Base-by-base conservation (phyloP, 192 early-diverging fungal genomes). In the Umbelopsis isabellina region DNA sequence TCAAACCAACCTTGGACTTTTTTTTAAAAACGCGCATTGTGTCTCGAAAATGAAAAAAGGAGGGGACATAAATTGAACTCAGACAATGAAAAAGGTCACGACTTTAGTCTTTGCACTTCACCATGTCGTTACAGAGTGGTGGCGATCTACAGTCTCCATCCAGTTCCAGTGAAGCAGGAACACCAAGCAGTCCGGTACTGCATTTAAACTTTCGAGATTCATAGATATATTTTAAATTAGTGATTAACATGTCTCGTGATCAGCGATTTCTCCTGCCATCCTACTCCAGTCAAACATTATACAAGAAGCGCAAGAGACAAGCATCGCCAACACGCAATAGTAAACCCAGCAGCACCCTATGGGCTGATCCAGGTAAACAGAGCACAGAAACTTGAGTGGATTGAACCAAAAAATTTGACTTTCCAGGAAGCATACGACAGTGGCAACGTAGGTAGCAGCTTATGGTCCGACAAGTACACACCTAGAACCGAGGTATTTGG, bases 271-370 rank as follows among this genome's bases (percentile, higher is more conserved):
- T 61, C 18, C 27, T 61, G 10, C 55, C 55, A 18, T 18, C 55
- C 13, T 35, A 25, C 2, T 61, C 55, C 30, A 61, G 55, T 18
- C 55, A 61, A 25, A 61, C 55, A 61, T 61, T 61, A 12, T 33
- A 61, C 25, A 61, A 61, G 30, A 61, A 61, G 55, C 55, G 55
- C 16, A 61, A 61, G 55, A 61, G 55, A 35, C 55, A 61, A n/a
- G 27, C 25, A 7, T 61, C 55, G 13, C 55, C 55, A 13, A 35
- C 55, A 35, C 9, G 25, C 18, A 22, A 25, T 18, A 61, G 30
- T 13, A 61, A 35, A 61, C 16, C 12, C 11, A 30, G 25, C 33
- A 25, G n/a, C 8, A 61, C 18, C 9, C 13, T 4, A 35, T 61
- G 25, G 55, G 30, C 27, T 35, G 33, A 25, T 16, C 33, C 55